Evolutionary conservation across 768 basidiomycete species (phyloP).

Genomic region (Termitomyces eurrhizus): DNA sequence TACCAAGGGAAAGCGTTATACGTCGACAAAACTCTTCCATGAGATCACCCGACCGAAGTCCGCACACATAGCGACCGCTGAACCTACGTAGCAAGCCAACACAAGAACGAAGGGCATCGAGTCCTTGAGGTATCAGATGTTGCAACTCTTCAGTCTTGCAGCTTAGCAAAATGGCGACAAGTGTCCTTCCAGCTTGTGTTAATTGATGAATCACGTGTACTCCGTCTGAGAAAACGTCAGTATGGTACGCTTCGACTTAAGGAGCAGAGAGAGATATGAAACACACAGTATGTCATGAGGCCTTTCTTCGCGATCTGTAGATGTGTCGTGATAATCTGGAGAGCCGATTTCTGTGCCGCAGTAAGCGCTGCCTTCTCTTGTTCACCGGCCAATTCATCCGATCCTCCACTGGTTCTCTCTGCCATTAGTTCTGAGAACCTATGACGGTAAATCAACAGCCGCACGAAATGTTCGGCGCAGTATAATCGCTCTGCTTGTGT

Average conservation of each 20-base stretch:
- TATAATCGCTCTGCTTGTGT: slow-evolving; percentile 87
- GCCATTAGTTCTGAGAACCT: slow-evolving; percentile 76
- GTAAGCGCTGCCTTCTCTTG: slow-evolving; percentile 77
- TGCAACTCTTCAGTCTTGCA: slow-evolving; percentile 80
- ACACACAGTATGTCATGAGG: slow-evolving; percentile 92
- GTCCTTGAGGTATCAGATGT: slow-evolving; percentile 72
- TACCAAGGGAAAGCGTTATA: slow-evolving; percentile 28
- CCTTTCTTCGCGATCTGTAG: slow-evolving; percentile 83
- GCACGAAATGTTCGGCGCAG: slow-evolving; percentile 83
- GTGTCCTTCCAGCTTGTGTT: slow-evolving; percentile 88
- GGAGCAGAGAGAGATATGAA: slow-evolving; percentile 7
- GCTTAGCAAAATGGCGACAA: slow-evolving; percentile 83
- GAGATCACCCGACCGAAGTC: slow-evolving; percentile 84
- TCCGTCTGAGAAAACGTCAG: slow-evolving; percentile 53
- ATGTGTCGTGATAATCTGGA: slow-evolving; percentile 81
- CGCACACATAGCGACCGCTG: slow-evolving; percentile 90
- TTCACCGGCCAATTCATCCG: slow-evolving; percentile 56
- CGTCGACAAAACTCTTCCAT: slow-evolving; percentile 95
- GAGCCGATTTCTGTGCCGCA: slow-evolving; percentile 69
- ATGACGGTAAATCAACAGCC: slow-evolving; percentile 87
- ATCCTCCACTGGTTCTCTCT: slow-evolving; percentile 53
- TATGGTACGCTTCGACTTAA: not conserved
- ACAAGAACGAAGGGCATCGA: slow-evolving; percentile 85
- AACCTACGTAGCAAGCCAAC: slow-evolving; percentile 85
- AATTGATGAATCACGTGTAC: slow-evolving; percentile 95